Evolutionary conservation across 2,329 filamentous ascomycete species (phyloP), one percentile per base, ranked within the genome.

Genomic region (Fusarium pseudograminearum): DNA sequence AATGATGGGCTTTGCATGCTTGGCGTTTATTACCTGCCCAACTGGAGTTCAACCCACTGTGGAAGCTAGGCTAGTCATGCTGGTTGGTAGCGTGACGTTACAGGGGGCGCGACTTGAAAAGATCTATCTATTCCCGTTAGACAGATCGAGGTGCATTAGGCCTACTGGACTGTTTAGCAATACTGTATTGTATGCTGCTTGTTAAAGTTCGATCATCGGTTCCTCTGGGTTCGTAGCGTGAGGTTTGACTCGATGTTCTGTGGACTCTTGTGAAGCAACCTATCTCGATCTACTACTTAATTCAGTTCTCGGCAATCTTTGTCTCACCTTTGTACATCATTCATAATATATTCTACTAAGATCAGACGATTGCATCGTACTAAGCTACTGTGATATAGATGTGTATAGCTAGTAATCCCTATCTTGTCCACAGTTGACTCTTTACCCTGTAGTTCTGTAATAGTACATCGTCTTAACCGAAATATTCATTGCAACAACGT

Each of bases 51-150:
- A 55, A 38, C 31, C 34, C 48, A 41, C 48, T 41, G 28, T 28
- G 40, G 53, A 36, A 41, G 54, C 44, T 56, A 40, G 33, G 9
- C 55, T 60, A 62, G 59, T 59, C 59, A 61, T 50, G 54, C 10
- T 31, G 54, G 40, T 45, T 52, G 46, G n/a, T 28, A 52, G 38
- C 40, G 59, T 62, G 59, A 62, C 33, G 45, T 52, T 59, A 14
- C 40, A 59, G 34, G 38, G 38, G 59, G 26, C 38, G 33, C n/a
- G 30, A 52, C 33, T 52, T 22, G 10, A 33, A 30, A 40, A 34
- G 30, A 30, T 57, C 22, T 18, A 22, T 50, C 46, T 52, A 41
- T 30, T 52, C 34, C 24, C 48, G 33, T 41, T 41, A 41, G 33
- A 52, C 24, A 52, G 34, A 41, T 52, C 48, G 34, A 30, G 28